Base-by-base conservation (phyloP, 2,329 filamentous ascomycete species). In the Blastomyces emzantsi region DNA sequence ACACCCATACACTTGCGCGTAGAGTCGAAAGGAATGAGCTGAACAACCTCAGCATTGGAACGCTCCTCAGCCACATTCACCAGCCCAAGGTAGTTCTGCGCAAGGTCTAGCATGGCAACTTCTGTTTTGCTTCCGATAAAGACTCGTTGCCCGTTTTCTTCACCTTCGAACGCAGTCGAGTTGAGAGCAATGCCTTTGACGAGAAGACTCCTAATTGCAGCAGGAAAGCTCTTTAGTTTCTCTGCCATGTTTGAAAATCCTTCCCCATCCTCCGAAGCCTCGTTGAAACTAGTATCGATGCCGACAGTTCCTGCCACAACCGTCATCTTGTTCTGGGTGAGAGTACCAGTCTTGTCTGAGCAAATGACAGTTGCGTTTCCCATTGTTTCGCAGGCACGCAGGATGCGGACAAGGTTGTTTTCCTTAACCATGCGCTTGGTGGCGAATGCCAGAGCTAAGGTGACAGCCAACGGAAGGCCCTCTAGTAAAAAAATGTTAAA, bases 351-450 rank as follows among this genome's bases (percentile, higher is more conserved):
- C 75, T 90, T 90, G 73, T 90, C 90, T 3, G 89, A 92, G 75
- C 90, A 93, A 45, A 93, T 87, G 0, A 89, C 88, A 0, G 87
- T 89, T 7, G 88, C 88, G 70, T 90, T 91, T 61, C 89, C 89
- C 88, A 91, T 91, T 56, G 90, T 90, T 74, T 91, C 89, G 70
- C 89, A 91, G 28, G 89, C 87, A 70, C 89, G 88, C 63, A 92
- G 81, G 64, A 90, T 87, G 45, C 89, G 85, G 55, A 91, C 88
- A 64, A 92, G 77, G 69, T 91, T 91, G 76, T 89, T 89, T 74
- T 91, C 88, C 69, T 85, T 88, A 64, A 90, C 76, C 89, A 91
- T 91, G 63, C 87, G 84, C 13, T 85, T 90, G 0, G 88, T 91
- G 4, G 89, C 89, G 73, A 90, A 91, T 11, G 88, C 89, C 55